Conservation (phyloP, 345 rosid genomes). For the Eucalyptus erythrocorys region DNA sequence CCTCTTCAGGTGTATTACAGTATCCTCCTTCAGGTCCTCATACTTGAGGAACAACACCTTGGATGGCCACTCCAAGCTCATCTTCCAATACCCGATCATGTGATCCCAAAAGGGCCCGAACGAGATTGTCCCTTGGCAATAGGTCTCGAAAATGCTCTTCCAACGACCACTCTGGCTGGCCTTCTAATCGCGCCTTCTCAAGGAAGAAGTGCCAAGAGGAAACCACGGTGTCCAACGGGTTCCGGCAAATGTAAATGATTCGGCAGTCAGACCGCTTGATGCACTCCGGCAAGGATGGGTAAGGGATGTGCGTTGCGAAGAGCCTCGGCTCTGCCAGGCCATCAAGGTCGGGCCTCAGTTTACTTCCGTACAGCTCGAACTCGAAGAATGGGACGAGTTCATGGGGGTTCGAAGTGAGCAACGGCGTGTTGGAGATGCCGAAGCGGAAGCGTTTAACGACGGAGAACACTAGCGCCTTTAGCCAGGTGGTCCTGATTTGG, state of each 20-base stretch:
- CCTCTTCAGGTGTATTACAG: background rate
- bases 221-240: no score
- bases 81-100: slow-evolving; percentile 17
- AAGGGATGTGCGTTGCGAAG: rapidly evolving
- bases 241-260: no score
- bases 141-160: background rate
- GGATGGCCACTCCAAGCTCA: slow-evolving; percentile 5
- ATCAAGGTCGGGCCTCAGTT: rapidly evolving
- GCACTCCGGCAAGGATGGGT: no score
- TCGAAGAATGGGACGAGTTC: slow-evolving; percentile 12
- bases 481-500: slow-evolving; percentile 24
- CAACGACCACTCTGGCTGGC: background rate
- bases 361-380: background rate
- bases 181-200: rapidly evolving
- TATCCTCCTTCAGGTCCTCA: slow-evolving; percentile 20
- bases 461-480: slow-evolving; percentile 7
- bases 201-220: no score
- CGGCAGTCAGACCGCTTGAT: no score
- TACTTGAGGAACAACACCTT: slow-evolving; percentile 15
- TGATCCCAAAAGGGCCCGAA: slow-evolving; percentile 30
- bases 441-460: background rate
- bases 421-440: background rate
- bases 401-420: slow-evolving; percentile 7
- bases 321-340: no score
- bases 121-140: background rate